Evolutionary conservation across 257 asterid species (phyloP).

Genomic region (Fraxinus americana): DNA sequence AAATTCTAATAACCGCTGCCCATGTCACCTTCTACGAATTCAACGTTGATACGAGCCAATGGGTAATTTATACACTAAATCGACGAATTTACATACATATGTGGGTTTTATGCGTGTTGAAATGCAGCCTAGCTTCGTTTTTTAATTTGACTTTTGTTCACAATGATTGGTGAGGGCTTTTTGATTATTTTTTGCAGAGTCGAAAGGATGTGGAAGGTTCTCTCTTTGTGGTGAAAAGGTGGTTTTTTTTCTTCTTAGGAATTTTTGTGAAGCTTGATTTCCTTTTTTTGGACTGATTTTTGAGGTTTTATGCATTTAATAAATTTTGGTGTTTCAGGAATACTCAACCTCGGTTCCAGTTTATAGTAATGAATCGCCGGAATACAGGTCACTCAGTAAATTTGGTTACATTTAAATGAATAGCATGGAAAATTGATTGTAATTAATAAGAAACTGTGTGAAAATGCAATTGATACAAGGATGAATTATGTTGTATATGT

Average conservation of each 20-base stretch:
- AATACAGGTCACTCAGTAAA: conserved; percentile 53
- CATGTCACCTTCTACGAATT: conserved; percentile 79
- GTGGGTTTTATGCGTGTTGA: not conserved
- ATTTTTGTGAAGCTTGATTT: conserved; percentile 8
- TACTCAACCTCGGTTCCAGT: conserved; percentile 78
- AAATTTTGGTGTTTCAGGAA: conserved; percentile 56
- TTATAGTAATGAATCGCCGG: conserved; percentile 81
- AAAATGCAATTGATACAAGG: not conserved
- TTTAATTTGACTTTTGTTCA: conserved; percentile 4
- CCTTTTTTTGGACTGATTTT: conserved; percentile 1
- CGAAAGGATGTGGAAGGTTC: conserved; percentile 96
- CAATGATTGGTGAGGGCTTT: not conserved
- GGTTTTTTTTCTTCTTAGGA: conserved; percentile 11
- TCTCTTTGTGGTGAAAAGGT: conserved; percentile 92
- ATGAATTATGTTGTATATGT: conserved; percentile 4
- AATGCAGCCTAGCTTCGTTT: not conserved
- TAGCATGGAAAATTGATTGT: not conserved
- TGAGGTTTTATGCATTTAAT: conserved; percentile 24
- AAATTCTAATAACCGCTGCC: conserved; percentile 74
- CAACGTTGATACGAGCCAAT: conserved; percentile 63
- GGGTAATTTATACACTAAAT: conserved; percentile 51
- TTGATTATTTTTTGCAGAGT: conserved; percentile 50
- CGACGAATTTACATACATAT: not conserved
- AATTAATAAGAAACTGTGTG: conserved; percentile 7
- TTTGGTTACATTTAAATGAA: conserved; percentile 9